phyloP scores from a whole-genome alignment of 306 rosid genomes.

The Castanopsis chinensis region DNA sequence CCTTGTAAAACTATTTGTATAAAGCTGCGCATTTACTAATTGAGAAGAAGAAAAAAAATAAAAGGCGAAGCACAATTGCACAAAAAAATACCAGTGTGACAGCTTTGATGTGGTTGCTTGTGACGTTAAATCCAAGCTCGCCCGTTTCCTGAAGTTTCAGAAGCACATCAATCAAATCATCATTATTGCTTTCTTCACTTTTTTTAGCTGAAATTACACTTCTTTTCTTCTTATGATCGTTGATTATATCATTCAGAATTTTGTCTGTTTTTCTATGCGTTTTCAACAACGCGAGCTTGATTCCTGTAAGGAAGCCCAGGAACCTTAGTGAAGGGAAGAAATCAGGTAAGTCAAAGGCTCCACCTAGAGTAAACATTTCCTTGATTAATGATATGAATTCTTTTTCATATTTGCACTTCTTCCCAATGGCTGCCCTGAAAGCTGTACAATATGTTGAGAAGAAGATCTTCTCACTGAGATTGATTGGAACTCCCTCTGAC shows the following conservation, averaged over 20 bases:
- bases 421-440: not conserved
- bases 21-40: too few relatives aligned
- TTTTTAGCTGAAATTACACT: not conserved
- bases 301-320: not conserved
- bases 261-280: not conserved
- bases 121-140: not conserved
- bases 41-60: too few relatives aligned
- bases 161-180: constrained; percentile 11
- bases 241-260: constrained; percentile 14
- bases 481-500: not conserved
- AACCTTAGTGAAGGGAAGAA: constrained; percentile 11
- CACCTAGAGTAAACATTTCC: not conserved
- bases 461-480: not conserved
- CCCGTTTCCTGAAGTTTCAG: not conserved
- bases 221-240: not conserved
- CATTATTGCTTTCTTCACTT: not conserved
- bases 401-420: not conserved
- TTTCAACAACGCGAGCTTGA: not conserved
- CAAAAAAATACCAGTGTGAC: not conserved
- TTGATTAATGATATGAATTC: not conserved
- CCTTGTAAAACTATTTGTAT: too few relatives aligned
- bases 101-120: constrained; percentile 4
- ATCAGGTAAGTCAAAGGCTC: not conserved
- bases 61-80: too few relatives aligned
- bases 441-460: not conserved